A percentile compares a stretch with the other conserved stretches of the same genome.
These are phyloP conservation scores for Debaryomyces sp. DNA, from an alignment of 1,139 yeast species.

Conservation along the genomic window DNA sequence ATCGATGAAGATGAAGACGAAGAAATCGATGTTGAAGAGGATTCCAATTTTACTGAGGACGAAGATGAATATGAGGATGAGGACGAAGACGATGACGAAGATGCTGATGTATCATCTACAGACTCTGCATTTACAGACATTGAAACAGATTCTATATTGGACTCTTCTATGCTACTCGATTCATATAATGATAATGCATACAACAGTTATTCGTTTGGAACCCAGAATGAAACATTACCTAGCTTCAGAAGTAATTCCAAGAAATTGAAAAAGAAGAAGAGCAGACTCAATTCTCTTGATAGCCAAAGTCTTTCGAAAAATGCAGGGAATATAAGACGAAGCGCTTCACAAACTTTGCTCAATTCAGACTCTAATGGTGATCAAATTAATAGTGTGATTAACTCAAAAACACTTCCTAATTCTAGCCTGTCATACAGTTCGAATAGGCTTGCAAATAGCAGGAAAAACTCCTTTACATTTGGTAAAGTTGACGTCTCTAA, in stretches of 20 bases:
- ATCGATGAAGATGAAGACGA: conserved; percentile 7
- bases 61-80: conserved; percentile 21
- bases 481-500: conserved; percentile 5
- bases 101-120: conserved; percentile 31
- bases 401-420: neutral
- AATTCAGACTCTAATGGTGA: neutral
- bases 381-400: neutral
- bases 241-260: conserved; percentile 14
- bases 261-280: conserved; percentile 23
- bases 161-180: conserved; percentile 33
- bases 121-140: conserved; percentile 52
- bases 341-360: conserved; percentile 11
- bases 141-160: conserved; percentile 42
- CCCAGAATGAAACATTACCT: conserved; percentile 11
- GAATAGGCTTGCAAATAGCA: neutral
- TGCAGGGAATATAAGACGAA: conserved; percentile 9
- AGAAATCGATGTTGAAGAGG: conserved; percentile 10
- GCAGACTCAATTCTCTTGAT: conserved; percentile 20
- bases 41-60: conserved; percentile 14
- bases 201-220: conserved; percentile 20
- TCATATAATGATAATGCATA: conserved; percentile 23
- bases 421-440: neutral
- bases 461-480: conserved; percentile 7
- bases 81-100: conserved; percentile 25
- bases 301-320: conserved; percentile 20